Evolutionary conservation across 2,329 filamentous ascomycete genomes (phyloP).

Genomic region (Trichoderma simmonsii): DNA sequence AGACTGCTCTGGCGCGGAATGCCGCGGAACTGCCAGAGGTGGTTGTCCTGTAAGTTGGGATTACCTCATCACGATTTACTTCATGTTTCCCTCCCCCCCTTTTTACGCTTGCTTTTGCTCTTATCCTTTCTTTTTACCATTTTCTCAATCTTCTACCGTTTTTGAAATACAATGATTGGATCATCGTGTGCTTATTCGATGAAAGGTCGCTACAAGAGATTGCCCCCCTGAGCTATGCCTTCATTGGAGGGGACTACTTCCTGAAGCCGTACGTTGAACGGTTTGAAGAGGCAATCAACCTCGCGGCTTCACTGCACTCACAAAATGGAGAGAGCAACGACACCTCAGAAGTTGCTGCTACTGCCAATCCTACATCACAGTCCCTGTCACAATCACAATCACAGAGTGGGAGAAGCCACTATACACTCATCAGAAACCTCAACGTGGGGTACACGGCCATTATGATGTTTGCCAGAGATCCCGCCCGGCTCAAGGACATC

Average conservation of each 20-base stretch:
- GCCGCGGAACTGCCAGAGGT: constrained; percentile 49
- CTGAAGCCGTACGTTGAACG: constrained; percentile 71
- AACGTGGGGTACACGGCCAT: constrained; percentile 89
- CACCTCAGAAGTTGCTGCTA: constrained; percentile 15
- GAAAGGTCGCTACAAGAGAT: constrained; percentile 81
- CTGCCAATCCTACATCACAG: constrained; percentile 6
- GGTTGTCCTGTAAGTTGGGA: constrained; percentile 53
- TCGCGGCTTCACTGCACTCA: constrained; percentile 53
- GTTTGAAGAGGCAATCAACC: constrained; percentile 68
- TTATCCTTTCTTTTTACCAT: not conserved
- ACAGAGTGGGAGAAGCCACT: constrained; percentile 39
- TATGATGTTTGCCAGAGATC: constrained; percentile 74
- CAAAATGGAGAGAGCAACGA: constrained; percentile 22
- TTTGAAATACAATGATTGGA: not conserved
- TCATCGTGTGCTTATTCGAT: not conserved
- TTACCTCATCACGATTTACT: not conserved
- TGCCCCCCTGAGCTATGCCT: constrained; percentile 77
- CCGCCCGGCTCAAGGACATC: constrained; percentile 59
- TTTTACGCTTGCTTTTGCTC: not conserved
- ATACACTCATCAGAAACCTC: constrained; percentile 66
- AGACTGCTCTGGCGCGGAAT: constrained; percentile 53
- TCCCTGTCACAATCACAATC: not conserved
- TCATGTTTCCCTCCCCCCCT: not conserved
- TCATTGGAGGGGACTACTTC: constrained; percentile 80
- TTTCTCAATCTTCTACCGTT: not conserved